Evolutionary conservation across 2,329 filamentous ascomycete species (phyloP).

Genomic region (Fusarium scirpi): DNA sequence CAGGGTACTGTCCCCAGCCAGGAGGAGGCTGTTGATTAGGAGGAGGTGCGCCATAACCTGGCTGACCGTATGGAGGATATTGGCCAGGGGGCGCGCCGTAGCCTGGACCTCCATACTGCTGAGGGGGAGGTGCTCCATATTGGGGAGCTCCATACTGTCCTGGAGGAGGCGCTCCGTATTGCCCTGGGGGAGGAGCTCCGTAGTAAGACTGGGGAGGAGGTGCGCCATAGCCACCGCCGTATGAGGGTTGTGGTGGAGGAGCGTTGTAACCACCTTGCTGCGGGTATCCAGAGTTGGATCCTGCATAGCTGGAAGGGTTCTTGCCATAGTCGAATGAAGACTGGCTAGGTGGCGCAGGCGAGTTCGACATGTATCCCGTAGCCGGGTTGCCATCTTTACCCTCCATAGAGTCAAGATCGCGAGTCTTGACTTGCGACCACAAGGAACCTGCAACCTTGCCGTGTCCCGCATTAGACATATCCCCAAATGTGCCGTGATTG

Average conservation of each 20-base stretch:
- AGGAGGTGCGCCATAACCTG: conserved; percentile 39
- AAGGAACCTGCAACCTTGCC: conserved; percentile 70
- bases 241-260: conserved; percentile 51
- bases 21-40: conserved; percentile 43
- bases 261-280: conserved; percentile 44
- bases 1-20: conserved; percentile 55
- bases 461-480: conserved; percentile 61
- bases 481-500: conserved; percentile 59
- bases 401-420: conserved; percentile 68
- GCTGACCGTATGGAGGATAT: conserved; percentile 37
- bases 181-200: conserved; percentile 45
- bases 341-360: conserved; percentile 53
- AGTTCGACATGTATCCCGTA: conserved; percentile 54
- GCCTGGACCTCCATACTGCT: conserved; percentile 48
- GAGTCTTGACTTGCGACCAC: conserved; percentile 70
- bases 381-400: conserved; percentile 58
- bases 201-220: conserved; percentile 47
- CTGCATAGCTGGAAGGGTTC: conserved; percentile 48
- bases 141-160: conserved; percentile 48
- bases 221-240: conserved; percentile 50
- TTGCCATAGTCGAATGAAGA: conserved; percentile 58
- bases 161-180: conserved; percentile 48
- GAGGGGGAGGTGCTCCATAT: conserved; percentile 48
- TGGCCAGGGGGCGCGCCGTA: conserved; percentile 38
- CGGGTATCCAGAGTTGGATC: conserved; percentile 39